These are phyloP conservation scores for Scheffersomyces quercinus DNA, from an alignment of 1,139 yeast species.

Conservation along the genomic window DNA sequence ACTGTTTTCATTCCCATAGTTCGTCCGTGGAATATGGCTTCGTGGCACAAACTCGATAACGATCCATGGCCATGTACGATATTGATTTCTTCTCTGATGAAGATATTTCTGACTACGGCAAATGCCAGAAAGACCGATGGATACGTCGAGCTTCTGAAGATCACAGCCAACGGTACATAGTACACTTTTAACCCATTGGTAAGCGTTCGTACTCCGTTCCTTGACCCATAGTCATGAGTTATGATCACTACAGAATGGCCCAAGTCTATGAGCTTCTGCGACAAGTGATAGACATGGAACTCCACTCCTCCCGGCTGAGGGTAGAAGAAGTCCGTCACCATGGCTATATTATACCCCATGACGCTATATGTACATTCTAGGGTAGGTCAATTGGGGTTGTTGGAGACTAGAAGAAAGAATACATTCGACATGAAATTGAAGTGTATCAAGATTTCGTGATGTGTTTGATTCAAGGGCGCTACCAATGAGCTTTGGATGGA, in stretches of 20 bases:
- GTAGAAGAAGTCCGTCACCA: conserved; percentile 96
- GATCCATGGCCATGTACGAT: conserved; percentile 97
- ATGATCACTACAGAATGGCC: conserved; percentile 93
- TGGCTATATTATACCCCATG: conserved; percentile 50
- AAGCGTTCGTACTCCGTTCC: conserved; percentile 78
- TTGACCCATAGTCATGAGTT: conserved; percentile 83
- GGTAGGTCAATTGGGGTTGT: background rate
- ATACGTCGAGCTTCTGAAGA: conserved; percentile 79
- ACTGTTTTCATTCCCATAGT: conserved; percentile 93
- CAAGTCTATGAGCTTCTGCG: conserved; percentile 72
- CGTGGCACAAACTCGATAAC: conserved; percentile 82
- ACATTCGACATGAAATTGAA: too few species aligned
- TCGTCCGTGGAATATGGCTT: conserved; percentile 84
- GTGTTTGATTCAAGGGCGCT: too few species aligned
- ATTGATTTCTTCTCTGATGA: conserved; percentile 81
- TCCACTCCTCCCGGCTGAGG: conserved; percentile 99
- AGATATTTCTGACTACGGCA: conserved; percentile 81
- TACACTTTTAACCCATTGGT: conserved; percentile 93
- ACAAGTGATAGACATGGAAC: conserved; percentile 82
- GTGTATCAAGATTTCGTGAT: too few species aligned
- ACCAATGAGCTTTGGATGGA: too few species aligned
- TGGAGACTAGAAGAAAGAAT: too few species aligned
- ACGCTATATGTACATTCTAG: background rate
- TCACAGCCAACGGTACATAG: conserved; percentile 78
- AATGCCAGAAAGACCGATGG: conserved; percentile 90